Percentiles rank a stretch among this genome's conserved stretches.
These are phyloP conservation scores for Trichoderma endophyticum DNA, from an alignment of 2,329 filamentous ascomycete species.

Conservation along the genomic window DNA sequence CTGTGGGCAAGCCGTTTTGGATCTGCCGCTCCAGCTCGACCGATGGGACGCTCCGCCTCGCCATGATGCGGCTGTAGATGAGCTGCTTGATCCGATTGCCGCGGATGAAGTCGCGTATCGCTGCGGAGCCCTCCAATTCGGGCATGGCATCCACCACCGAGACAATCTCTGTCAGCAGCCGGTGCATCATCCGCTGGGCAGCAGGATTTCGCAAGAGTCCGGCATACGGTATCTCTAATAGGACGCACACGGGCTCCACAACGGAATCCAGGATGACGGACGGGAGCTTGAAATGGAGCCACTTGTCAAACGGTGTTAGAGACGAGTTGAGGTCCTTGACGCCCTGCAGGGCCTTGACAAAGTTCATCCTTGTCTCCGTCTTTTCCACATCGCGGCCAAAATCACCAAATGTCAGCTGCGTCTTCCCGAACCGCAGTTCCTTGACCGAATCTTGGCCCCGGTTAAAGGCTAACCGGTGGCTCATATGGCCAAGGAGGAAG, in stretches of 20 bases:
- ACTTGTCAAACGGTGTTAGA: slow-evolving; percentile 34
- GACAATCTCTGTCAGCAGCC: slow-evolving; percentile 71
- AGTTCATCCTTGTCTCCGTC: slow-evolving; percentile 22
- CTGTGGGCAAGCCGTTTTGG: slow-evolving; percentile 59
- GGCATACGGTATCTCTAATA: slow-evolving; percentile 74
- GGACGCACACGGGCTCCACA: slow-evolving; percentile 76
- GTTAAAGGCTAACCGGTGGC: slow-evolving; percentile 45
- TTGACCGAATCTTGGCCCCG: slow-evolving; percentile 39
- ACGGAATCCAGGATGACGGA: slow-evolving; percentile 72
- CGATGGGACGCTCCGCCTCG: slow-evolving; percentile 44
- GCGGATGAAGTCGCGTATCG: slow-evolving; percentile 55
- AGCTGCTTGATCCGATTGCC: slow-evolving; percentile 58
- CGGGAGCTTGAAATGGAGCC: slow-evolving; percentile 73
- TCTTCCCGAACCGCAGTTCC: slow-evolving; percentile 35
- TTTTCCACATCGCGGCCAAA: slow-evolving; percentile 21
- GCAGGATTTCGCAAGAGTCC: slow-evolving; percentile 65
- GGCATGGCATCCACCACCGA: slow-evolving; percentile 70
- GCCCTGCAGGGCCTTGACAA: slow-evolving; percentile 25
- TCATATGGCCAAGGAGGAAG: slow-evolving; percentile 68
- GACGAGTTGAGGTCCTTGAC: slow-evolving; percentile 25
- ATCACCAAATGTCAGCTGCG: slow-evolving; percentile 29
- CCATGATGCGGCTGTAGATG: slow-evolving; percentile 41
- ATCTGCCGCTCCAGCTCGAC: slow-evolving; percentile 69
- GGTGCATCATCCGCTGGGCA: slow-evolving; percentile 63
- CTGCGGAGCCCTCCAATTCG: slow-evolving; percentile 63